phyloP scores from a whole-genome alignment of 257 asterid species.

The Petunia axillaris region DNA sequence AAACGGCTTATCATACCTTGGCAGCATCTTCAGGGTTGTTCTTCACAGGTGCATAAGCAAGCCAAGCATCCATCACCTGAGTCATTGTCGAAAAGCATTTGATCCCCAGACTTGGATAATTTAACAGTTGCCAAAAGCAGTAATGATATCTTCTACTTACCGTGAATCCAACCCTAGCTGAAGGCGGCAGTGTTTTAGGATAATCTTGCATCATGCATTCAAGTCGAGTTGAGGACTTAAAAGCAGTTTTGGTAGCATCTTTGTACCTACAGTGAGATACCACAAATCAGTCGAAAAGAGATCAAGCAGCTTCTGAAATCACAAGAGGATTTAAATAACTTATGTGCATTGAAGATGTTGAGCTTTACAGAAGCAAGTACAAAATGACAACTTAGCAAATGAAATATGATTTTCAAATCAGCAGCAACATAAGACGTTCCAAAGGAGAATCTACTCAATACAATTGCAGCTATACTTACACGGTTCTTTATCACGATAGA shows the following conservation, averaged over 20 bases:
- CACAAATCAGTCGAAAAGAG: slow-evolving; percentile 11
- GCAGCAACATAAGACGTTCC: too few relatives aligned
- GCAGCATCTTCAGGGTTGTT: slow-evolving; percentile 99
- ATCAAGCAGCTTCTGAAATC: background rate
- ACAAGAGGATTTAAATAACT: background rate
- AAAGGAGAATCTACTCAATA: background rate
- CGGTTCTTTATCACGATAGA: too few relatives aligned
- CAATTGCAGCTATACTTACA: too few relatives aligned
- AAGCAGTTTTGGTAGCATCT: slow-evolving; percentile 85
- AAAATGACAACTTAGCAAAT: slow-evolving; percentile 2
- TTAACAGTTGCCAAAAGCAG: slow-evolving; percentile 21
- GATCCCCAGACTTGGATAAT: slow-evolving; percentile 3
- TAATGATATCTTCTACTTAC: slow-evolving; percentile 51
- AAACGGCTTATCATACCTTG: slow-evolving; percentile 56
- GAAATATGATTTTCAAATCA: background rate
- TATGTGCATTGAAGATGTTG: background rate
- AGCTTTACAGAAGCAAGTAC: background rate
- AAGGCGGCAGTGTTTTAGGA: slow-evolving; percentile 90
- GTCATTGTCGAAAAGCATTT: slow-evolving; percentile 15
- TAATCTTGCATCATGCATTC: slow-evolving; percentile 99
- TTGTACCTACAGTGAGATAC: slow-evolving; percentile 66
- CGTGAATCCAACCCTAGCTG: slow-evolving; percentile 97
- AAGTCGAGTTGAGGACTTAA: slow-evolving; percentile 97
- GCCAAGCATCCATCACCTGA: slow-evolving; percentile 91
- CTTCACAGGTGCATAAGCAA: slow-evolving; percentile 99